These are phyloP conservation scores for Suillus bovinus DNA, from an alignment of 768 basidiomycete species.

Conservation along the genomic window DNA sequence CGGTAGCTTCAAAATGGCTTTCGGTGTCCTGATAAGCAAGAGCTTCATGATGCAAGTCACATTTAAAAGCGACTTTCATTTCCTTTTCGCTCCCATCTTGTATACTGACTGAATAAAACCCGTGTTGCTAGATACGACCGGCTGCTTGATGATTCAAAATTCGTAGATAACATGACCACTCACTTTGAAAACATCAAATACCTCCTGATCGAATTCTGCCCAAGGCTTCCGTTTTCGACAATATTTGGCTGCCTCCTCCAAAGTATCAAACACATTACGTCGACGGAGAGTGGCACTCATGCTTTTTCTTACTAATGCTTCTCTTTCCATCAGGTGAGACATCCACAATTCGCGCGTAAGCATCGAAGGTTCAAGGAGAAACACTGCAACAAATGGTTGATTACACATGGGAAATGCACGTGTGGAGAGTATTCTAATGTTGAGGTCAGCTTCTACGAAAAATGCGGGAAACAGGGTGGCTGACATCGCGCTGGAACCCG, in stretches of 20 bases:
- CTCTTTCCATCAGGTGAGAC: constrained; percentile 37
- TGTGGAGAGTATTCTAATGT: constrained; percentile 39
- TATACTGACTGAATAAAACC: constrained; percentile 3
- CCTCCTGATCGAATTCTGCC: constrained; percentile 45
- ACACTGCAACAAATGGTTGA: constrained; percentile 36
- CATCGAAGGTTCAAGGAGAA: constrained; percentile 49
- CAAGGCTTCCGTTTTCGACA: constrained; percentile 47
- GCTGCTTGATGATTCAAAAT: constrained; percentile 6
- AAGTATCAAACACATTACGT: constrained; percentile 41
- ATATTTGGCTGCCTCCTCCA: constrained; percentile 42
- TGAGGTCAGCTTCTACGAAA: neutral
- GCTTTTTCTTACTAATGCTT: constrained; percentile 38
- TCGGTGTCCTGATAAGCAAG: constrained; percentile 45
- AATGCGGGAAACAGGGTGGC: constrained; percentile 9
- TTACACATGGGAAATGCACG: constrained; percentile 28
- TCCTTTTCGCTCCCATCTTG: constrained; percentile 12
- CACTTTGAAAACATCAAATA: constrained; percentile 40
- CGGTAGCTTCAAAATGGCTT: constrained; percentile 43
- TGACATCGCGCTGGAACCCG: constrained; percentile 43
- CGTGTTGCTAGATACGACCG: constrained; percentile 12
- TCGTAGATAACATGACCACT: constrained; percentile 17
- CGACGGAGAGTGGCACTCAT: constrained; percentile 38
- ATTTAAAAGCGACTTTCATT: constrained; percentile 39
- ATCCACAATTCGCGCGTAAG: constrained; percentile 40
- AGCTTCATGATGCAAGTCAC: constrained; percentile 46